Evolutionary conservation across 495 filamentous ascomycete species (phyloP), one percentile per base, ranked within the genome.

Genomic region (Astrothelium macrocarpum): DNA sequence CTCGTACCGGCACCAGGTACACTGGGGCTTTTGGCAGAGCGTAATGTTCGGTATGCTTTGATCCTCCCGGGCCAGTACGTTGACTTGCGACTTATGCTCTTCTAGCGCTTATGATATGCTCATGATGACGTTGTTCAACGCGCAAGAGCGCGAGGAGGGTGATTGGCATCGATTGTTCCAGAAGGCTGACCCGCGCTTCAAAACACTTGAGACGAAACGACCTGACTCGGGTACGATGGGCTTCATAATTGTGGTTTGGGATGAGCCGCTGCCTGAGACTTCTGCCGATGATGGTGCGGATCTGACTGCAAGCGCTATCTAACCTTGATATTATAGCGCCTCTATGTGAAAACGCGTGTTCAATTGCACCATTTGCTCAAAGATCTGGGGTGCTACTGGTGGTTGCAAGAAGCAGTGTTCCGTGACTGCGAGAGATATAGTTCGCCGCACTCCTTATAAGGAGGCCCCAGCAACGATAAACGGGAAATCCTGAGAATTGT

Each of bases 161-260:
- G 67, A 68, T 28, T 68, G 64, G 67, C 20, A 16, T 18, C 2
- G n/a, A 14, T 28, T 68, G 32, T 63, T 68, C 53, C 43, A n/a
- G 9, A 3, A 20, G 7, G n/a, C 43, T 10, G 43, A 49, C n/a
- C 43, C 7, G 18, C 7, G 43, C 9, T 49, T 49, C n/a, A 49
- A 20, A 49, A 14, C 23, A 16, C 36, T 5, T 39, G 36, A 39
- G 16, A 16, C 36, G 36, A 39, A 39, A 39, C 7, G 36, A 39
- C 36, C 36, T 39, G 36, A 39, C 7, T 5, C 16, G 36, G 36
- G 36, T 39, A 39, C 36, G 7, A 39, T 39, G 7, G 36, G 36
- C 16, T 16, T 39, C 36, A 16, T 39, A 16, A 16, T 39, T 39
- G 36, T 39, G 36, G 36, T 39, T 39, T 39, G 36, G 36, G 36